These are phyloP conservation scores for Diaporthe eres DNA, from an alignment of 2,329 filamentous ascomycete species.

Conservation along the genomic window DNA sequence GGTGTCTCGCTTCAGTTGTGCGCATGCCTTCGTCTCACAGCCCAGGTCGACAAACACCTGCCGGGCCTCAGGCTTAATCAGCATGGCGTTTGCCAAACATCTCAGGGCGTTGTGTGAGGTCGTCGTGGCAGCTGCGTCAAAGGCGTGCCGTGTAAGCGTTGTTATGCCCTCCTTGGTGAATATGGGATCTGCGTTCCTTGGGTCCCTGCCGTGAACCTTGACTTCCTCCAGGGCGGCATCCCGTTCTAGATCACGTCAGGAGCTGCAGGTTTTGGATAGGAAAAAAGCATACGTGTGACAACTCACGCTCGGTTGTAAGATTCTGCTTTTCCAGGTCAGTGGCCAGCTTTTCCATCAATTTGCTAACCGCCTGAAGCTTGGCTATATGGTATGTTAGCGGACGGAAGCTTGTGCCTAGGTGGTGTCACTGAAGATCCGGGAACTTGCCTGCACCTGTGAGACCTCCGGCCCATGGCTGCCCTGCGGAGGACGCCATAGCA, in stretches of 20 bases:
- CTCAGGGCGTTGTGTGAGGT: slow-evolving; percentile 83
- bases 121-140: slow-evolving; percentile 73
- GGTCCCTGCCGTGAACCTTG: slow-evolving; percentile 83
- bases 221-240: slow-evolving; percentile 75
- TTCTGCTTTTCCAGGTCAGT: slow-evolving; percentile 72
- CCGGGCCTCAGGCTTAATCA: slow-evolving; percentile 77
- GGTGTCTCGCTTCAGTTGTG: slow-evolving; percentile 79
- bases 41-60: slow-evolving; percentile 81
- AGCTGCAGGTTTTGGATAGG: slow-evolving; percentile 31
- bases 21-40: slow-evolving; percentile 76
- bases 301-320: slow-evolving; percentile 73
- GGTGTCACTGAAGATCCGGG: neutral
- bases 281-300: neutral
- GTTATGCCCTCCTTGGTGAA: slow-evolving; percentile 88
- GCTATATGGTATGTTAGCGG: slow-evolving; percentile 56
- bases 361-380: slow-evolving; percentile 78
- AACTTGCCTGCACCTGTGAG: slow-evolving; percentile 59
- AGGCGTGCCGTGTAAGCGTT: slow-evolving; percentile 79
- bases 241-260: slow-evolving; percentile 65
- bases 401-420: neutral
- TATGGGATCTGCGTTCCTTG: slow-evolving; percentile 81
- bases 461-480: slow-evolving; percentile 33
- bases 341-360: slow-evolving; percentile 73
- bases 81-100: slow-evolving; percentile 87
- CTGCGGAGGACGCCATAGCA: slow-evolving; percentile 37